Conservation (phyloP, 2,329 filamentous ascomycete species). For the Emergomyces pasteurianus region DNA sequence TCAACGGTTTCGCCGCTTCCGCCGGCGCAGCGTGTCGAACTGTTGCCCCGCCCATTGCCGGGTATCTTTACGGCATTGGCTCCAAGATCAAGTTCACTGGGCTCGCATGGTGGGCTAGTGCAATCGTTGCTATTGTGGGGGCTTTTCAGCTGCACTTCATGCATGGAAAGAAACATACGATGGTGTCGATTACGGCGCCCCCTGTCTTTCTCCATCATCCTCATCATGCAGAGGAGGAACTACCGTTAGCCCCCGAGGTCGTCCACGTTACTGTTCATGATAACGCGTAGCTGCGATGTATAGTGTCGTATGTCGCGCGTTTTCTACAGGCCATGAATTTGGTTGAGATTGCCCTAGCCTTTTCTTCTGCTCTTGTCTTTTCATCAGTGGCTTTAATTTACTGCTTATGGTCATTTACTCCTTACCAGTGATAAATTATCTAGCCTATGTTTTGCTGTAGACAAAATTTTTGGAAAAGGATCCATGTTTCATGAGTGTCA, state of each 20-base stretch:
- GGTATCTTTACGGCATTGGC: slow-evolving; percentile 53
- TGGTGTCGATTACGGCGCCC: slow-evolving; percentile 25
- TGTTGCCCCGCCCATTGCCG: slow-evolving; percentile 55
- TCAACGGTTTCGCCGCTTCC: slow-evolving; percentile 61
- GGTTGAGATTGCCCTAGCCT: background rate
- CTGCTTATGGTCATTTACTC: no score
- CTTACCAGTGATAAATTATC: background rate
- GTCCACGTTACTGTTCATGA: slow-evolving; percentile 20
- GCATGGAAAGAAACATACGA: slow-evolving; percentile 35
- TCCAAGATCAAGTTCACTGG: slow-evolving; percentile 46
- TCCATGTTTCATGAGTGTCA: no score
- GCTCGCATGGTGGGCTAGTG: slow-evolving; percentile 52
- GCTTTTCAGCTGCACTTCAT: slow-evolving; percentile 46
- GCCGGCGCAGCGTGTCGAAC: slow-evolving; percentile 61
- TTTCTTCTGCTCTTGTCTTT: background rate
- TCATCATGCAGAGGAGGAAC: slow-evolving; percentile 10
- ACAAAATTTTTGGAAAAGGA: background rate
- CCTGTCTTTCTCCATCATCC: slow-evolving; percentile 17
- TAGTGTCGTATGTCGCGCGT: no score
- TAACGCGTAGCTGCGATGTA: background rate
- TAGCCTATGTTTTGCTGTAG: background rate
- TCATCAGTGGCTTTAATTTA: background rate
- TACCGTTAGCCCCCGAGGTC: slow-evolving; percentile 12
- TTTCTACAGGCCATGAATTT: background rate
- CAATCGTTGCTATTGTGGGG: slow-evolving; percentile 44